Base-by-base conservation (phyloP, 2,329 filamentous ascomycete species). In the Nothophaeocryptopus gaeumannii region DNA sequence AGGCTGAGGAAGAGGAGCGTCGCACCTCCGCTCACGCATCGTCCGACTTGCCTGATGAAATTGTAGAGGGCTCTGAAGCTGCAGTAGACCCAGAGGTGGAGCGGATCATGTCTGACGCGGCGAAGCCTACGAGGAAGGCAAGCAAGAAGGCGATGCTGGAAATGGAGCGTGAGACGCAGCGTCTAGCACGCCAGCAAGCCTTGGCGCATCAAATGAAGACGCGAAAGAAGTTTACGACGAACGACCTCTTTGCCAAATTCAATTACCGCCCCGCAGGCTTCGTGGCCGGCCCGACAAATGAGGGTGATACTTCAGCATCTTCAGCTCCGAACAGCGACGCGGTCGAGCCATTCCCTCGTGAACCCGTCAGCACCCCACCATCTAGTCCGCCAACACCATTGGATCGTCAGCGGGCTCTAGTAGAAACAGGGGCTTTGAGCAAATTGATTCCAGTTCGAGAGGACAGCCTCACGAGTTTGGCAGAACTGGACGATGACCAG, bases 141-240 rank as follows among this genome's bases (percentile, higher is more conserved):
- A 92, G 91, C 74, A 97, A 92, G 73, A 96, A 90, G 71, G 93
- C 93, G 0, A 68, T 96, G 36, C 89, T 96, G 66, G 92, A 97
- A 60, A 96, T 99, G 86, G 86, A 87, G 61, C 82, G 89, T 50
- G 93, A 99, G 70, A 96, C 92, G 1, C 93, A 99, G 72, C 83
- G 93, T 29, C 82, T 99, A 73, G 85, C 82, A 59, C 81, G 93
- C 58, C 95, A 87, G 65, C 88, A 96, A 81, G 92, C 97, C 69
- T 79, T 99, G 41, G 83, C 88, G 1, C 91, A 97, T 68, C 85
- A 96, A 66, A 87, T 89, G 16, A 89, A 85, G 72, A 74, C 89
- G 1, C 91, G 87, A 70, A 97, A 93, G 76, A 95, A 89, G 72
- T 87, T 96, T 57, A 84, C 85, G 5, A 93, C 91, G 60, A 82